A percentile compares a stretch with the other conserved stretches of the same genome.
These are phyloP conservation scores for Kalaharituber pfeilii DNA, from an alignment of 2,329 filamentous ascomycete genomes.

Conservation along the genomic window DNA sequence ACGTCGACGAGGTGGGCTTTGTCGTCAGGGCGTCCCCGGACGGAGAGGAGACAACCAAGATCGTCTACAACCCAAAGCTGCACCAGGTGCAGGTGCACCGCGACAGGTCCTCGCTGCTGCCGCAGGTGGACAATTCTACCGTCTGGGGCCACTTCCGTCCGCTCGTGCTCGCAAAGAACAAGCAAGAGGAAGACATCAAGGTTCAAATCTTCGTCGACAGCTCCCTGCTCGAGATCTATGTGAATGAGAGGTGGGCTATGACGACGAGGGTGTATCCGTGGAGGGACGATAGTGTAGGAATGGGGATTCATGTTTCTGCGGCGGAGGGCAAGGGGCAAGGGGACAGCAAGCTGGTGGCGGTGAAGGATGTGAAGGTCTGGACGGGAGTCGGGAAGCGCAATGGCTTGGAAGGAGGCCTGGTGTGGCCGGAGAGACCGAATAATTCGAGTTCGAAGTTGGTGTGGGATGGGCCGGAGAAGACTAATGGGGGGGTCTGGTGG, in stretches of 20 bases:
- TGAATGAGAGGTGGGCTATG: conserved; percentile 30
- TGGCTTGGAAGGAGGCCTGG: conserved; percentile 5
- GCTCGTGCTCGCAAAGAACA: conserved; percentile 20
- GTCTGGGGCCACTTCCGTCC: conserved; percentile 33
- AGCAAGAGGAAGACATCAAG: conserved; percentile 26
- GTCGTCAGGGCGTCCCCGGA: conserved; percentile 30
- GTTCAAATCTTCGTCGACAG: conserved; percentile 34
- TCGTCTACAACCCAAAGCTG: conserved; percentile 32
- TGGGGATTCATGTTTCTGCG: conserved; percentile 29
- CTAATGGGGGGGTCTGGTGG: not conserved
- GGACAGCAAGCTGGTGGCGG: conserved; percentile 24
- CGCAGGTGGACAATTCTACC: conserved; percentile 30
- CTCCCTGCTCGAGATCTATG: conserved; percentile 32
- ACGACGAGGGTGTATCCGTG: conserved; percentile 32
- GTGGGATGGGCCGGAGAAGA: not conserved
- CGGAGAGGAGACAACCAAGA: conserved; percentile 30
- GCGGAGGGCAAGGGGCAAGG: conserved; percentile 4
- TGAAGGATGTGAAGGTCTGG: conserved; percentile 29
- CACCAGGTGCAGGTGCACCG: conserved; percentile 33
- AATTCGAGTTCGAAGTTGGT: conserved; percentile 7
- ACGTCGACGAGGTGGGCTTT: conserved; percentile 26
- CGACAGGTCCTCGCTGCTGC: conserved; percentile 29
- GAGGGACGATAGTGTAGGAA: conserved; percentile 30
- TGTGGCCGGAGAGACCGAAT: conserved; percentile 29
- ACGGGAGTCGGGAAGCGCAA: conserved; percentile 19